Evolutionary conservation across 202 grass and related monocot species (phyloP).

Genomic region (Cymbopogon flexuosus): DNA sequence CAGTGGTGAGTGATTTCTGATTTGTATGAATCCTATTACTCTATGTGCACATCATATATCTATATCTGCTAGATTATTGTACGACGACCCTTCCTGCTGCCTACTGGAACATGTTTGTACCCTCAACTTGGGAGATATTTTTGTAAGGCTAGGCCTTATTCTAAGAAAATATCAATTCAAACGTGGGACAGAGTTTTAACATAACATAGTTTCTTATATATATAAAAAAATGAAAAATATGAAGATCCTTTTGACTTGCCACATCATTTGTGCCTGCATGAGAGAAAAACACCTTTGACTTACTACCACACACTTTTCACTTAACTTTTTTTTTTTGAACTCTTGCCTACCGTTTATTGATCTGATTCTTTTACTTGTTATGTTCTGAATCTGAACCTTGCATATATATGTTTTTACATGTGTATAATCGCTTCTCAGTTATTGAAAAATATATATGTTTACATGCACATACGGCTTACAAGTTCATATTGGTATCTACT

Average conservation of each 20-base stretch:
- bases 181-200: neutral
- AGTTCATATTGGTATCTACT: slow-evolving; percentile 10
- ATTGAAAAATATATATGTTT: neutral
- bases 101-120: neutral
- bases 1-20: slow-evolving; percentile 50
- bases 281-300: neutral
- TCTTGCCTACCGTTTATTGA: neutral
- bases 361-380: neutral
- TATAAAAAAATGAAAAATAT: neutral
- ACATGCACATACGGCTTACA: neutral
- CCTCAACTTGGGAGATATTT: slow-evolving; percentile 28
- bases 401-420: neutral
- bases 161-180: neutral
- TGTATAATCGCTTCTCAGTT: neutral
- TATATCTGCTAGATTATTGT: slow-evolving; percentile 8
- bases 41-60: neutral
- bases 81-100: neutral
- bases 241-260: neutral
- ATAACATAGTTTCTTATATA: neutral
- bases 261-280: neutral
- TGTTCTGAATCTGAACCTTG: neutral
- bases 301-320: neutral
- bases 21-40: neutral
- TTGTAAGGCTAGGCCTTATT: slow-evolving; percentile 16
- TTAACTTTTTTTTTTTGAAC: neutral